Percentiles rank a stretch among this genome's conserved stretches.
These are phyloP conservation scores for Chondrostereum purpureum DNA, from an alignment of 1,284 basidiomycete genomes.

Conservation along the genomic window DNA sequence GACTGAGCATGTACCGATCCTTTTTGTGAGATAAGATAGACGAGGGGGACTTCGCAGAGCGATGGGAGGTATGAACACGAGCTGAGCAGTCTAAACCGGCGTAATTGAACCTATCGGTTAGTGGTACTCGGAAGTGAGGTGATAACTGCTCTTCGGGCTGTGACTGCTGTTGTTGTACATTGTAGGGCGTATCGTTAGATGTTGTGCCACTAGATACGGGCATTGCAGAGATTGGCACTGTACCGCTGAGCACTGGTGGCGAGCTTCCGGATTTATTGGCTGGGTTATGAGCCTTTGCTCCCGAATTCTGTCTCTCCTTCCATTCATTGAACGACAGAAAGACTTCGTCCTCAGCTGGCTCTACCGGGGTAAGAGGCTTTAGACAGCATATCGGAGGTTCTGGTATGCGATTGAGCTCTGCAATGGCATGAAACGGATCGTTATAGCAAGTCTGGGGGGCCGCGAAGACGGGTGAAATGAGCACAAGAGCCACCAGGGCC, in stretches of 20 bases:
- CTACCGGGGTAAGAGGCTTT: constrained; percentile 42
- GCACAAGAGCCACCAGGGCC: background rate
- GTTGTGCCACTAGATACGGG: constrained; percentile 5
- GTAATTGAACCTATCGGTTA: constrained; percentile 87
- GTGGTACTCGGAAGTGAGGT: constrained; percentile 60
- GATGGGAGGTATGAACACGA: constrained; percentile 81
- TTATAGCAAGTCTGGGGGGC: constrained; percentile 37
- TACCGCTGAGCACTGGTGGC: background rate
- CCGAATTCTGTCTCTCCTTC: constrained; percentile 63
- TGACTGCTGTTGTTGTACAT: too few species aligned
- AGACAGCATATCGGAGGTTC: constrained; percentile 64
- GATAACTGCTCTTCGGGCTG: constrained; percentile 20
- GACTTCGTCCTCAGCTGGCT: constrained; percentile 52
- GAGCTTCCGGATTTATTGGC: constrained; percentile 13
- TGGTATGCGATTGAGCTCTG: constrained; percentile 38
- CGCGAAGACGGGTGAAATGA: background rate
- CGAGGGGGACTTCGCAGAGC: constrained; percentile 76
- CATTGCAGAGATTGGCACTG: background rate
- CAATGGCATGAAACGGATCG: constrained; percentile 55
- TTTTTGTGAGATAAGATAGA: constrained; percentile 86
- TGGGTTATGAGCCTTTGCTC: constrained; percentile 20
- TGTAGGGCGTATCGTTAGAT: constrained; percentile 9
- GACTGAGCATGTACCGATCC: constrained; percentile 96
- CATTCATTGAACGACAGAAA: constrained; percentile 87
- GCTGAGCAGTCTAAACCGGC: constrained; percentile 92